Conservation (phyloP, 2,329 filamentous ascomycete genomes). For the Scolecobasidium constrictum region DNA sequence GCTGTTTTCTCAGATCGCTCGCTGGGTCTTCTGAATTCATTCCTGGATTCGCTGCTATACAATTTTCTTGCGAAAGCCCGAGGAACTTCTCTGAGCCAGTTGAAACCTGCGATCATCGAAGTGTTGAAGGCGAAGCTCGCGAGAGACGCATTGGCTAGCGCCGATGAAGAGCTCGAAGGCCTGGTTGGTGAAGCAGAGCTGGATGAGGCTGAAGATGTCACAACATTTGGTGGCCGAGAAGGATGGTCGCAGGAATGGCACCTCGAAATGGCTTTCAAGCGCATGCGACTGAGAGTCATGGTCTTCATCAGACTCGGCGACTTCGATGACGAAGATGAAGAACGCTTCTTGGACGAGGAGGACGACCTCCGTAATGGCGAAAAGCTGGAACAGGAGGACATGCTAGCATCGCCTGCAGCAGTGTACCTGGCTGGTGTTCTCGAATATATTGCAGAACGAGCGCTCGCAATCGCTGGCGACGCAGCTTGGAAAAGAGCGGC, state of each 20-base stretch:
- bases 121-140: slow-evolving; percentile 84
- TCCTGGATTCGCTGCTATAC: slow-evolving; percentile 87
- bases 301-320: slow-evolving; percentile 95
- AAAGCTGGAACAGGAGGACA: slow-evolving; percentile 11
- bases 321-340: slow-evolving; percentile 96
- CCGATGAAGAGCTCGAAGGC: slow-evolving; percentile 78
- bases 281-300: slow-evolving; percentile 89
- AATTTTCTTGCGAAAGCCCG: slow-evolving; percentile 74
- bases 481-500: slow-evolving; percentile 59
- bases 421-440: slow-evolving; percentile 94
- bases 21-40: slow-evolving; percentile 73
- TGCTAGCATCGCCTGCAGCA: slow-evolving; percentile 69
- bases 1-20: slow-evolving; percentile 64
- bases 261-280: slow-evolving; percentile 87
- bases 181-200: slow-evolving; percentile 68
- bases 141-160: slow-evolving; percentile 69
- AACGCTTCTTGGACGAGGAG: slow-evolving; percentile 66
- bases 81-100: slow-evolving; percentile 62
- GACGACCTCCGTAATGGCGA: slow-evolving; percentile 19
- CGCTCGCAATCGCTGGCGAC: slow-evolving; percentile 75
- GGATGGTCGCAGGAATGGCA: slow-evolving; percentile 49
- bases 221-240: not conserved
- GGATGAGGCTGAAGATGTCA: slow-evolving; percentile 42
- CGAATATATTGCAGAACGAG: slow-evolving; percentile 88
- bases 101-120: slow-evolving; percentile 75